Conservation (phyloP, 768 basidiomycete genomes). For the Cyclocybe aegerita region DNA sequence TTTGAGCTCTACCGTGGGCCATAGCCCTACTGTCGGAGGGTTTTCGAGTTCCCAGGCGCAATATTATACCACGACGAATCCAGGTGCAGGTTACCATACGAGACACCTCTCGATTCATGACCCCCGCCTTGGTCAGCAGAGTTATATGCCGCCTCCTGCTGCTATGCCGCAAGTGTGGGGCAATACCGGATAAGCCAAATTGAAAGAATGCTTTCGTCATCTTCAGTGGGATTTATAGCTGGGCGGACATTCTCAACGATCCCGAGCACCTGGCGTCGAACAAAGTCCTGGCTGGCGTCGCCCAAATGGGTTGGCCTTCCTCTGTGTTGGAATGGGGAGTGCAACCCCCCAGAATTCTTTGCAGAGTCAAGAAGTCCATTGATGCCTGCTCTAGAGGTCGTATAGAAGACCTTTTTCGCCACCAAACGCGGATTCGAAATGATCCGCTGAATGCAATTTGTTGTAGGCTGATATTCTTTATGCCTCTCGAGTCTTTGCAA, state of each 20-base stretch:
- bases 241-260: too few species aligned
- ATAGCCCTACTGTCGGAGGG: slow-evolving; percentile 4
- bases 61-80: slow-evolving; percentile 9
- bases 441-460: too few species aligned
- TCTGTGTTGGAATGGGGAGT: too few species aligned
- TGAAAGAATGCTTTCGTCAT: neutral
- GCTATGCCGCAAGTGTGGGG: slow-evolving; percentile 34
- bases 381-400: slow-evolving; percentile 6
- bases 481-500: neutral
- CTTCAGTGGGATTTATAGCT: neutral
- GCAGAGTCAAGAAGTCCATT: too few species aligned
- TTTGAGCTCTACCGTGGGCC: slow-evolving; percentile 11
- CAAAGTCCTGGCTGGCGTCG: too few species aligned
- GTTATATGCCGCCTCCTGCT: slow-evolving; percentile 22
- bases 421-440: neutral
- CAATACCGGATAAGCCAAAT: slow-evolving; percentile 25
- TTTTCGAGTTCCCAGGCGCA: slow-evolving; percentile 7
- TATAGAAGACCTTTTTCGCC: slow-evolving; percentile 11
- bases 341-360: too few species aligned
- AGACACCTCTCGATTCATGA: slow-evolving; percentile 30
- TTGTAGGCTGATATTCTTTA: too few species aligned
- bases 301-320: too few species aligned
- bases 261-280: too few species aligned
- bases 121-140: slow-evolving; percentile 22
- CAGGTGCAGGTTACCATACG: slow-evolving; percentile 20